phyloP scores from a whole-genome alignment of 2,329 filamentous ascomycete species.

The Scolecobasidium constrictum region DNA sequence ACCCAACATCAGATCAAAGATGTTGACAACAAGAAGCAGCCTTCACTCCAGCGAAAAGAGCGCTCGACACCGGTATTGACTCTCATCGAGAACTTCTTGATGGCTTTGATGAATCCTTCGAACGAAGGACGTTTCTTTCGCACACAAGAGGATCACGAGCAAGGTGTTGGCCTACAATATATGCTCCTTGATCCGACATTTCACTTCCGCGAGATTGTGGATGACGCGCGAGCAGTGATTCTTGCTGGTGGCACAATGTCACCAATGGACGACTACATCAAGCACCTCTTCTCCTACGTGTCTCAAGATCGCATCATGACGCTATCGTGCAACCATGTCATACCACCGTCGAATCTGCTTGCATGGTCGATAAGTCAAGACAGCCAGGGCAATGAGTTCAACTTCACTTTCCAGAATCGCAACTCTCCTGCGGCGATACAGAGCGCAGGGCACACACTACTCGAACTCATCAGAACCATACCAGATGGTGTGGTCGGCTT shows the following conservation, averaged over 20 bases:
- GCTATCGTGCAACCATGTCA: conserved; percentile 89
- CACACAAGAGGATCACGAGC: conserved; percentile 31
- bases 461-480: conserved; percentile 61
- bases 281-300: conserved; percentile 75
- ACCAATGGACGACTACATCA: conserved; percentile 80
- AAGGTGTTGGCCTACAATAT: conserved; percentile 61
- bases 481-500: conserved; percentile 89
- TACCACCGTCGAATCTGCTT: conserved; percentile 69
- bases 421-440: conserved; percentile 56
- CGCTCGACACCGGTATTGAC: conserved; percentile 43
- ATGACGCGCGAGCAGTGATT: conserved; percentile 75
- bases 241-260: conserved; percentile 96
- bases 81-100: conserved; percentile 58
- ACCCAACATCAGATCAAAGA: conserved; percentile 17
- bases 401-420: conserved; percentile 79
- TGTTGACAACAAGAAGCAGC: conserved; percentile 2
- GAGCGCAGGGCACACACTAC: conserved; percentile 62
- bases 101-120: conserved; percentile 78
- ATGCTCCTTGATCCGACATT: conserved; percentile 83
- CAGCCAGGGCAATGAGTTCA: conserved; percentile 47
- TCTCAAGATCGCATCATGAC: conserved; percentile 55
- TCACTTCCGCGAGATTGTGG: conserved; percentile 80
- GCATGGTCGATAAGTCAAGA: conserved; percentile 57
- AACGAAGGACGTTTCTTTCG: conserved; percentile 52
- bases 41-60: conserved; percentile 3